These are phyloP conservation scores for Fusarium solani-melongenae DNA, from an alignment of 2,329 filamentous ascomycete species.

Conservation along the genomic window DNA sequence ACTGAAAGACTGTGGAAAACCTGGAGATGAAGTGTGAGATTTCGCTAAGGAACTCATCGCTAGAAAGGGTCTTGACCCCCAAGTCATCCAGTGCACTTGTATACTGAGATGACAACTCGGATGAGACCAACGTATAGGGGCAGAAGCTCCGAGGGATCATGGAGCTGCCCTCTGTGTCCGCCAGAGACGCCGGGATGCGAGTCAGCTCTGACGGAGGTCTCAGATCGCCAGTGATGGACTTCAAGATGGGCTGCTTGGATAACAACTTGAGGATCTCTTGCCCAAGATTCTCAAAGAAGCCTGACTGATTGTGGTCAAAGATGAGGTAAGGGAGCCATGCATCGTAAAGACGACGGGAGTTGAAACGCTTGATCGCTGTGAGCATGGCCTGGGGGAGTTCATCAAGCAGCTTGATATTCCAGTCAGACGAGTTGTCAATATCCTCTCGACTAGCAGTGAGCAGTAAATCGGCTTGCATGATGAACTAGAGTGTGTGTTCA, in stretches of 20 bases:
- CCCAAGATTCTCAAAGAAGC: background rate
- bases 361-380: background rate
- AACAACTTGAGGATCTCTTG: background rate
- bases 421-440: background rate
- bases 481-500: background rate
- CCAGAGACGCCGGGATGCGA: background rate
- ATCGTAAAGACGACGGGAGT: background rate
- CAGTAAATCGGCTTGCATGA: background rate
- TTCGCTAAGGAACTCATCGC: background rate
- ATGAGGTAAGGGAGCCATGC: background rate
- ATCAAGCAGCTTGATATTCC: background rate
- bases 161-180: background rate
- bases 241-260: background rate
- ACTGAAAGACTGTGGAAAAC: background rate
- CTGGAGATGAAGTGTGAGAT: background rate
- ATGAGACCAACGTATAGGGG: background rate
- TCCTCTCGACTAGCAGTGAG: background rate
- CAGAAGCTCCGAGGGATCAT: background rate
- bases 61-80: background rate
- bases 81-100: background rate
- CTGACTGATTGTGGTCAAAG: background rate
- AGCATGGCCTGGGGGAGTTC: background rate
- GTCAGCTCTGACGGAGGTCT: background rate
- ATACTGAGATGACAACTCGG: background rate
- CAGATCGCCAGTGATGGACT: background rate